A percentile compares a stretch with the other conserved stretches of the same genome.
phyloP scores from a whole-genome alignment of 345 rosid genomes.

The Eutrema yunnanense region DNA sequence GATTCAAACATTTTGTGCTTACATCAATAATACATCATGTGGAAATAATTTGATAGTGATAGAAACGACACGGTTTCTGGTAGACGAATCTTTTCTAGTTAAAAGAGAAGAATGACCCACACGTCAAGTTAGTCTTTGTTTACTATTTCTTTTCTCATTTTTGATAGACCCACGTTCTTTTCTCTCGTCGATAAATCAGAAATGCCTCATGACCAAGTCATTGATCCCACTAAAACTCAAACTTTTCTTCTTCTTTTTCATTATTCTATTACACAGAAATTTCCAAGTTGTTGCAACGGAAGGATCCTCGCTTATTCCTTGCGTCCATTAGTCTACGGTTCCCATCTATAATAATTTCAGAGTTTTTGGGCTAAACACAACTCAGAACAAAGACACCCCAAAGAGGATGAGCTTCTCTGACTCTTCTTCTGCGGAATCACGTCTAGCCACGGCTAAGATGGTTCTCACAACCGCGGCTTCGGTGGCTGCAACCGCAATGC shows the following conservation, averaged over 20 bases:
- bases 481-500: slow-evolving; percentile 47
- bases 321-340: slow-evolving; percentile 3
- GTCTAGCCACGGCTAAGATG: slow-evolving; percentile 37
- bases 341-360: not conserved
- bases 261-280: not conserved
- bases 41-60: not conserved
- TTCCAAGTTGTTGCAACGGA: slow-evolving; percentile 11
- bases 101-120: slow-evolving; percentile 5
- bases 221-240: not conserved
- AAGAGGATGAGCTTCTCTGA: slow-evolving; percentile 9
- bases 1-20: not conserved
- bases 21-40: not conserved
- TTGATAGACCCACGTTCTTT: not conserved
- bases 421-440: slow-evolving; percentile 26
- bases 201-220: slow-evolving; percentile 6
- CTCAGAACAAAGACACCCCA: slow-evolving; percentile 4
- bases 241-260: not conserved
- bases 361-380: not conserved
- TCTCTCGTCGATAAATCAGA: not conserved
- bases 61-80: not conserved
- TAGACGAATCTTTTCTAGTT: not conserved
- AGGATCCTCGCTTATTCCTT: slow-evolving; percentile 15
- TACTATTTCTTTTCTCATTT: not conserved
- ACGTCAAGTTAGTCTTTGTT: slow-evolving; percentile 18
- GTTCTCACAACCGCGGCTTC: slow-evolving; percentile 55